phyloP scores from a whole-genome alignment of 352 stramenopile species.

The Thalassiosira livingstoniorum region DNA sequence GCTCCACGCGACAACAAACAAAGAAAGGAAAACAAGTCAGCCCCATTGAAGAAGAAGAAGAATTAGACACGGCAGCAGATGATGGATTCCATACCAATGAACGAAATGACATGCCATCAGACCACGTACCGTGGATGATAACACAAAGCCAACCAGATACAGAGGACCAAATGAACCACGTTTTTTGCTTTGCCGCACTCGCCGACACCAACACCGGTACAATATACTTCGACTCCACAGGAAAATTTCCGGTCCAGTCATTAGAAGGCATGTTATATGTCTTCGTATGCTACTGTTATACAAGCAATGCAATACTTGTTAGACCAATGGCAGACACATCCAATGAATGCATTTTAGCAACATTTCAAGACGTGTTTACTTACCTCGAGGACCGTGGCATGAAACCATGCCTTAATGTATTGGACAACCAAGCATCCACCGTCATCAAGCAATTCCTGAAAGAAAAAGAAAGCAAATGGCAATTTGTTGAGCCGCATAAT shows the following conservation, averaged over 20 bases:
- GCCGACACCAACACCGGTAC: neutral
- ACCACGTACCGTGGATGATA: too few species aligned
- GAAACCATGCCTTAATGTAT: neutral
- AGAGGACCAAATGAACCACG: too few species aligned
- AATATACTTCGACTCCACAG: neutral
- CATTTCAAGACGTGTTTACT: neutral
- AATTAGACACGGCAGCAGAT: too few species aligned
- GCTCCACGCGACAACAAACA: slow-evolving; percentile 5
- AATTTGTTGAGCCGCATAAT: slow-evolving; percentile 7
- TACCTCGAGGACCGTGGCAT: neutral
- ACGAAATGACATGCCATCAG: too few species aligned
- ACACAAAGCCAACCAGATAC: too few species aligned
- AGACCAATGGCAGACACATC: neutral
- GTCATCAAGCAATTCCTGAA: neutral
- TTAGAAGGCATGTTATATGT: neutral
- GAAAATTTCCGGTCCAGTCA: neutral
- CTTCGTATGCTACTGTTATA: slow-evolving; percentile 7
- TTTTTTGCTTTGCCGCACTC: too few species aligned
- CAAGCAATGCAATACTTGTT: slow-evolving; percentile 5
- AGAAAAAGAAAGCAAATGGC: neutral
- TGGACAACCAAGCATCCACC: neutral
- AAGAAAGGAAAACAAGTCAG: too few species aligned
- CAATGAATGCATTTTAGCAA: neutral
- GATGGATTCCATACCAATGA: too few species aligned
- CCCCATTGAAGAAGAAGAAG: too few species aligned